Evolutionary conservation across 352 stramenopile genomes (phyloP).

Genomic region (Pythium aristosporum): DNA sequence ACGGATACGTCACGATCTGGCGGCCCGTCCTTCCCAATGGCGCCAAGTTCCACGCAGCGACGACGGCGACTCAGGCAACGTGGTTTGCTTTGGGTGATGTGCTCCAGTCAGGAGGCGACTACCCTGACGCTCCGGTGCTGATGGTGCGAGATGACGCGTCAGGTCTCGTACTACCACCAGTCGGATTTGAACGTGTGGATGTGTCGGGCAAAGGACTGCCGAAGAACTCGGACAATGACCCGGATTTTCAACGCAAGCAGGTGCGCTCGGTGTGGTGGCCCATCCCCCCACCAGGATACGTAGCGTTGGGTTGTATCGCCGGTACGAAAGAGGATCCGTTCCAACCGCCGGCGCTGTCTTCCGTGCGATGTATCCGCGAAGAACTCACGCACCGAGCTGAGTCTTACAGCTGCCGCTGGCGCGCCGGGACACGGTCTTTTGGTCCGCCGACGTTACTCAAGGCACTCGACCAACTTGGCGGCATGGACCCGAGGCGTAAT

Average conservation of each 20-base stretch:
- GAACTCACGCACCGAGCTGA: slow-evolving; percentile 72
- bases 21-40: slow-evolving; percentile 46
- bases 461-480: slow-evolving; percentile 23
- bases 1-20: slow-evolving; percentile 76
- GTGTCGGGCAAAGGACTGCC: slow-evolving; percentile 81
- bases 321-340: slow-evolving; percentile 81
- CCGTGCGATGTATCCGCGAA: slow-evolving; percentile 67
- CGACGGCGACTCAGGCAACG: slow-evolving; percentile 4
- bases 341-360: slow-evolving; percentile 53
- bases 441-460: slow-evolving; percentile 30
- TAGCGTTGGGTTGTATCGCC: slow-evolving; percentile 72
- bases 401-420: slow-evolving; percentile 65
- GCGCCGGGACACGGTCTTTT: slow-evolving; percentile 35
- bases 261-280: slow-evolving; percentile 84
- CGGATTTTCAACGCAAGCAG: slow-evolving; percentile 83
- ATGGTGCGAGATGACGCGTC: slow-evolving; percentile 57
- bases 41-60: slow-evolving; percentile 33
- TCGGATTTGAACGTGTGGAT: slow-evolving; percentile 81
- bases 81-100: slow-evolving; percentile 82
- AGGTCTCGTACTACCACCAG: slow-evolving; percentile 52
- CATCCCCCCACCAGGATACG: slow-evolving; percentile 72
- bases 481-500: slow-evolving; percentile 16
- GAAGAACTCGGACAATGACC: slow-evolving; percentile 68
- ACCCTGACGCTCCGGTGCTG: slow-evolving; percentile 52
- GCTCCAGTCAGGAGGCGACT: slow-evolving; percentile 58